Base-by-base conservation (phyloP, 148 eudicot species). In the Amaranthus palmeri region DNA sequence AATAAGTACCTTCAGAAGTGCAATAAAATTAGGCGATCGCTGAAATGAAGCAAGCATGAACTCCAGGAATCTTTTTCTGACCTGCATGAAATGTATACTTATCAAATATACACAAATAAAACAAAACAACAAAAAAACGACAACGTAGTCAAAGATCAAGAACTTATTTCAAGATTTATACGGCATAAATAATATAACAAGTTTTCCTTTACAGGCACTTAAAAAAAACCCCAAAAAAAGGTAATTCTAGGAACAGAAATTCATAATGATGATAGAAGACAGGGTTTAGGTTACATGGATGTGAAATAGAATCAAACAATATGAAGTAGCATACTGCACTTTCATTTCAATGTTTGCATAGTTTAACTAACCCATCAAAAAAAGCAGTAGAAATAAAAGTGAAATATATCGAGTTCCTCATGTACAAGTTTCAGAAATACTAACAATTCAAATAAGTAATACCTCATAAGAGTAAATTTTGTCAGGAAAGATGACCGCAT, bases 11-110 rank as follows among this genome's bases (percentile, higher is more conserved):
- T 95, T 95, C 79, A 95, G 75, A 75, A 95, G 80, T 67, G 99
- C 92, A 58, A 95, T 80, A 77, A 92, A 84, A 83, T 86, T 79
- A 59, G 97, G 97, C 58, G 89, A 86, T 64, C 88, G 88, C 66
- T 87, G 84, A 76, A 95, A 95, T 74, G 96, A 93, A 79, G 96
- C 88, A 79, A 95, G 96, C 93, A 92, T 85, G 82, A 92, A 90
- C 66, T 91, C 92, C 77, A 95, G 73, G 68, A 95, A 79, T 88
- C 93, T 89, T 84, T 88, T 95, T 73, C 89, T 84, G 65, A 95
- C 82, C 98, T 95, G 81, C 67, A 75, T 40, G 61, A 58, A 77
- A 15, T 4, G 63, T 54, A 54, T 58, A 56, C 18, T 13, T 7
- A 8, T 59, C 49, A 68, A 44, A 49, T 11, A 71, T n/a, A 25